phyloP scores from a whole-genome alignment of 371 early-diverging fungal genomes.

The Mucor piriformis region DNA sequence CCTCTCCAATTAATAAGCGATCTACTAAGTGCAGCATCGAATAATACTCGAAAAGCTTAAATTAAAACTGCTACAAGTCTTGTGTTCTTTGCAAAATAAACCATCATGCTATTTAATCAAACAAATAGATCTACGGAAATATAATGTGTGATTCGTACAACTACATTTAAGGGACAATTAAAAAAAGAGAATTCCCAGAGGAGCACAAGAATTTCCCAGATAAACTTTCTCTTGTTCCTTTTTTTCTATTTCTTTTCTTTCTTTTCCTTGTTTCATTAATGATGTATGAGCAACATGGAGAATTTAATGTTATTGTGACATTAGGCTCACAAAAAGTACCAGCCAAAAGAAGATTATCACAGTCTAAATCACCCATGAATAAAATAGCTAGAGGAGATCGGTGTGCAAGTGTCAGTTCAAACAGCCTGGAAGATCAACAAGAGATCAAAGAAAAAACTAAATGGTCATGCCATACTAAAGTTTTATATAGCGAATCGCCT shows the following conservation, averaged over 20 bases:
- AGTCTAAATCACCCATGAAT: constrained; percentile 5
- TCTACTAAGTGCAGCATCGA: too few relatives aligned
- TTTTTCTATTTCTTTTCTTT: neutral
- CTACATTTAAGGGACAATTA: neutral
- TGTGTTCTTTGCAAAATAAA: too few relatives aligned
- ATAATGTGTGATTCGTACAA: too few relatives aligned
- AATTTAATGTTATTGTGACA: constrained; percentile 18
- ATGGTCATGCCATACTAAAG: constrained; percentile 40
- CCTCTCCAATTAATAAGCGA: too few relatives aligned
- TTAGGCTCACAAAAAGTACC: constrained; percentile 14
- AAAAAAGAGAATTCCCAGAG: neutral
- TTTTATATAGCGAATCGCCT: constrained; percentile 37
- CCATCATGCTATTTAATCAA: too few relatives aligned
- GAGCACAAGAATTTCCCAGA: neutral
- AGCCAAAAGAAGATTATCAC: constrained; percentile 18
- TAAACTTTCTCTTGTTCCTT: neutral
- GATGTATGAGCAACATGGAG: constrained; percentile 7
- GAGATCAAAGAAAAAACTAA: neutral
- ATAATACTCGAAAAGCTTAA: too few relatives aligned
- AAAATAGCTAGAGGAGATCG: constrained; percentile 1
- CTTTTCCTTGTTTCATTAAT: neutral
- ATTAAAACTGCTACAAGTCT: too few relatives aligned
- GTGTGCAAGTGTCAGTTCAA: neutral
- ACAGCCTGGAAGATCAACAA: neutral
- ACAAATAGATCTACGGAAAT: too few relatives aligned